Base-by-base conservation (phyloP, 805 yeast species). In the Saturnispora sanitii region DNA sequence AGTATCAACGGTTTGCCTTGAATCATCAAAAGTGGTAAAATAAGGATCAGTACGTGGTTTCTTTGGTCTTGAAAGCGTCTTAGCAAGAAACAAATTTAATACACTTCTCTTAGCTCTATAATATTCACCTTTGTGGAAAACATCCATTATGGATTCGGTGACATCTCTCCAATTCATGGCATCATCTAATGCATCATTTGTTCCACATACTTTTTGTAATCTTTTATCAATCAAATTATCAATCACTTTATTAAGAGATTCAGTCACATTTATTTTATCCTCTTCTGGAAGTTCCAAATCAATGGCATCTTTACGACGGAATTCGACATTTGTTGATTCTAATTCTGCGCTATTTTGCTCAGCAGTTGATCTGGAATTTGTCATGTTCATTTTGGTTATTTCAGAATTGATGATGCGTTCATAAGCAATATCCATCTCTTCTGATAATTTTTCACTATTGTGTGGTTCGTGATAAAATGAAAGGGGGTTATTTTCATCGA, bases 1-100 rank as follows among this genome's bases (percentile, higher is more conserved):
- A 4, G 42, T 15, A 18, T 39, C 42, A 15, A 22, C 36, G 9
- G 12, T 21, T 20, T 39, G 37, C 6, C 13, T 13, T 6, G 21
- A 17, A 8, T 28, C 33, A 20, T 39, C 33, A 17, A n/a, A 20
- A 12, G 6, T 12, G 8, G 33, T 18, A 27, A 39, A 39, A 20
- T 33, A 22, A 18, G 37, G 37, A 22, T 39, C 42, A 4, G 42
- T 33, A 9, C 13, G 8, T 12, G 42, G 42, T 11, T n/a, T 34
- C n/a, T 4, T 13, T 12, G 42, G 42, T 33, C 32, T 22, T 4
- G 5, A 7, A 16, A 39, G 16, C 16, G 28, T 28, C 5, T 8
- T n/a, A 12, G 19, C 17, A 28, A 39, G 33, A 4, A 38, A 15
- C 26, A 6, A 11, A 7, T 38, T 31, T 22, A 25, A 22, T 6